Percentiles rank a stretch among this genome's conserved stretches.
Conservation (phyloP, 129 eudicot species). For the Chrysanthemum makinoi region DNA sequence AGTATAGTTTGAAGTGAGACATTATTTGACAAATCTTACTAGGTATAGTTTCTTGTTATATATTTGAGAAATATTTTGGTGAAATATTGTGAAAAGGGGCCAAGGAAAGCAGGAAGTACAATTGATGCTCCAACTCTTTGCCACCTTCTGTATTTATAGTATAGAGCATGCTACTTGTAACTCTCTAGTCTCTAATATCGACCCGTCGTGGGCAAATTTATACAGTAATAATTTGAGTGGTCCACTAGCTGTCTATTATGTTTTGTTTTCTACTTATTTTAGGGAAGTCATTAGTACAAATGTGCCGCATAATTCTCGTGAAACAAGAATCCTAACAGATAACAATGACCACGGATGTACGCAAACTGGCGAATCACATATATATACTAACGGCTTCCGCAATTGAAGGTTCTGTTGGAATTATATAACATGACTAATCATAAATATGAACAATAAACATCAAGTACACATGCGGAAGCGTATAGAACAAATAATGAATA, state of each 20-base stretch:
- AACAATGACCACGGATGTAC: neutral
- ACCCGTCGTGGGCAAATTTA: neutral
- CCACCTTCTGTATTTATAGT: slow-evolving; percentile 51
- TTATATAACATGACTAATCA: too few species aligned
- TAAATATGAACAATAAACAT: too few species aligned
- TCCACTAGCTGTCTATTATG: slow-evolving; percentile 4
- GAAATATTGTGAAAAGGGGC: slow-evolving; percentile 1
- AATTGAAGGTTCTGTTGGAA: too few species aligned
- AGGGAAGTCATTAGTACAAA: neutral
- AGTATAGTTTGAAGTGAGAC: slow-evolving; percentile 26
- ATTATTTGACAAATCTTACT: slow-evolving; percentile 20
- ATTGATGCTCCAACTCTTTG: slow-evolving; percentile 34
- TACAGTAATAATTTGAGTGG: neutral
- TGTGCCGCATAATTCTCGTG: neutral
- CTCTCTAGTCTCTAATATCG: slow-evolving; percentile 8
- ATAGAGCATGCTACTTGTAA: slow-evolving; percentile 21
- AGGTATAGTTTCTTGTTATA: neutral
- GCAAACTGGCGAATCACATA: neutral
- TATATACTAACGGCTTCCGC: neutral
- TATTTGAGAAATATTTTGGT: neutral
- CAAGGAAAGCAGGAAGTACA: slow-evolving; percentile 14
- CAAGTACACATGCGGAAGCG: too few species aligned
- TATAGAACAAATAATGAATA: too few species aligned
- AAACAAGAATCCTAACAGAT: neutral
- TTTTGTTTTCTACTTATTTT: neutral